A percentile compares a stretch with the other conserved stretches of the same genome.
Evolutionary conservation across 441 rosid genomes (phyloP).

Genomic region (Lagerstroemia fauriei): DNA sequence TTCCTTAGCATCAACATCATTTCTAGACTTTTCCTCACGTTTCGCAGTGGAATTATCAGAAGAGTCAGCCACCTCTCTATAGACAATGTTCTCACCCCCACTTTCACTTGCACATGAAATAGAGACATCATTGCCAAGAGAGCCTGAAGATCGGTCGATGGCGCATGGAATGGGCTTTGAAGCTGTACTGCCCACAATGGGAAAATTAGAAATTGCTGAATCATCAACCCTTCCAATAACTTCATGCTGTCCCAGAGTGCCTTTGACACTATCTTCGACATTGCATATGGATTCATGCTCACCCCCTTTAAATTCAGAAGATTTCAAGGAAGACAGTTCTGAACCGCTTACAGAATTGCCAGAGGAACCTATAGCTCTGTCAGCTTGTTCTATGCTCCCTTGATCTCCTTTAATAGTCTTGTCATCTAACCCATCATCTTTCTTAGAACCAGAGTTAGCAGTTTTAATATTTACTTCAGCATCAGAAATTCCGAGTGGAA

Average conservation of each 20-base stretch:
- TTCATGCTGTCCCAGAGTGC: conserved; percentile 30
- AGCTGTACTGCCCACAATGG: neutral
- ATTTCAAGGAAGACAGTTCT: conserved; percentile 29
- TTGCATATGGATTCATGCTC: conserved; percentile 33
- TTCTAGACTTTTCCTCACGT: conserved; percentile 36
- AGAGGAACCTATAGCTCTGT: conserved; percentile 35
- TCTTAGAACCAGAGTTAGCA: conserved; percentile 11
- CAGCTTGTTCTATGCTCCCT: conserved; percentile 22
- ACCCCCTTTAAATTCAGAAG: conserved; percentile 33
- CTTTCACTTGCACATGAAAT: conserved; percentile 34
- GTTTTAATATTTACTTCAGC: conserved; percentile 22
- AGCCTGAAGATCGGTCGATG: conserved; percentile 30
- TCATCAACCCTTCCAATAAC: conserved; percentile 31
- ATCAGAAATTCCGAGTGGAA: conserved; percentile 46
- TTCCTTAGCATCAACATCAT: conserved; percentile 39
- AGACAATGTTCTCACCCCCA: conserved; percentile 10
- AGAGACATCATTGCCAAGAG: conserved; percentile 31
- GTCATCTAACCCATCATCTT: conserved; percentile 35
- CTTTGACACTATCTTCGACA: conserved; percentile 24
- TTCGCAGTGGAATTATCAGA: conserved; percentile 33
- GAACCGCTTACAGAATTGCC: conserved; percentile 35
- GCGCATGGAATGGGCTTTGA: conserved; percentile 25
- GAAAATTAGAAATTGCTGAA: conserved; percentile 34
- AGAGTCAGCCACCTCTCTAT: conserved; percentile 30
- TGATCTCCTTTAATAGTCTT: conserved; percentile 29